A percentile compares a stretch with the other conserved stretches of the same genome.
Evolutionary conservation across 257 asterid species (phyloP).

Genomic region (Echium plantagineum): DNA sequence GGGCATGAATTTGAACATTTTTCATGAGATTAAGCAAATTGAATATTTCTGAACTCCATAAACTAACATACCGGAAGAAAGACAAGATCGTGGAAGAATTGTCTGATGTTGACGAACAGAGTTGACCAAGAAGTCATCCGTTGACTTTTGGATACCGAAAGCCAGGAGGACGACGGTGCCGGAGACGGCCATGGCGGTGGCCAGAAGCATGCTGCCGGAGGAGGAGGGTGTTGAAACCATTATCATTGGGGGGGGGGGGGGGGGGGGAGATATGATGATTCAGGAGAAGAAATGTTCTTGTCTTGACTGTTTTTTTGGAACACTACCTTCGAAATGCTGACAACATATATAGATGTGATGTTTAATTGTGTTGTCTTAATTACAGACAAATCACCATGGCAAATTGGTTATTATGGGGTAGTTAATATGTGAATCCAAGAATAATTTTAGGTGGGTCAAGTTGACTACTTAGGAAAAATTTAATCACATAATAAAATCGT

Average conservation of each 20-base stretch:
- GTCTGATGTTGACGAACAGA: slow-evolving; percentile 9
- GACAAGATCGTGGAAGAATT: slow-evolving; percentile 31
- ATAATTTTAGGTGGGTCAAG: too few species aligned
- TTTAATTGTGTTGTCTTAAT: background rate
- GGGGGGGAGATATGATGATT: too few species aligned
- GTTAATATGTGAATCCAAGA: too few species aligned
- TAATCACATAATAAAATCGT: too few species aligned
- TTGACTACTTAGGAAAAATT: too few species aligned
- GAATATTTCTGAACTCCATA: too few species aligned
- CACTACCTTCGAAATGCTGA: background rate
- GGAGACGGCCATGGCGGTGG: slow-evolving; percentile 87
- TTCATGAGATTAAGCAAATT: too few species aligned
- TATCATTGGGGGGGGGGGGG: background rate
- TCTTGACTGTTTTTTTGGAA: background rate
- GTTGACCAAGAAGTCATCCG: slow-evolving; percentile 18
- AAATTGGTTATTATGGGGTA: too few species aligned
- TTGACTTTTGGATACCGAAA: slow-evolving; percentile 47
- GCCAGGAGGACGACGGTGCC: slow-evolving; percentile 71
- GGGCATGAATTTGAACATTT: too few species aligned
- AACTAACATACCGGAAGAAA: slow-evolving; percentile 29
- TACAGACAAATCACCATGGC: background rate
- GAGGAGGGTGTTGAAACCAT: slow-evolving; percentile 49
- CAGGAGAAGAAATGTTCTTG: background rate
- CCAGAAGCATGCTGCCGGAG: slow-evolving; percentile 58
- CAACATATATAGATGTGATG: background rate